Evolutionary conservation across 129 eudicot species (phyloP).

Genomic region (Flaveria ramosissima): DNA sequence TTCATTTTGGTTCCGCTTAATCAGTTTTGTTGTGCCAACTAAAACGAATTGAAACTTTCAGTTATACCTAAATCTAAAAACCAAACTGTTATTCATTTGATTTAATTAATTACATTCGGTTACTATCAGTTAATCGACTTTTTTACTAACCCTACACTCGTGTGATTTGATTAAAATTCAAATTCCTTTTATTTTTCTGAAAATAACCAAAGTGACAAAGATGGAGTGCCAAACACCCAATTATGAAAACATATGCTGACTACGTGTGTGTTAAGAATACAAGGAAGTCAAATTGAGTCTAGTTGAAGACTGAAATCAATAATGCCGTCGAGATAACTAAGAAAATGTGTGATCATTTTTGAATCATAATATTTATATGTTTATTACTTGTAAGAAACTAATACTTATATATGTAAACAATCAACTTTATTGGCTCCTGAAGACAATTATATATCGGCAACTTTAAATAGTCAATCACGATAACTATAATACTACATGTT

Average conservation of each 20-base stretch:
- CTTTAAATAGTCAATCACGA: conserved; percentile 1
- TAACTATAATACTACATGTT: background rate
- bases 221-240: background rate
- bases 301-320: background rate
- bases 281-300: background rate
- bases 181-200: no score
- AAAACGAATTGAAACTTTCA: no score
- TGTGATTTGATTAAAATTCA: no score
- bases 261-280: background rate
- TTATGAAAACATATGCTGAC: background rate
- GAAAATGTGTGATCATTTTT: background rate
- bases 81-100: no score
- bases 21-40: no score
- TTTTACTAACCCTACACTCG: no score
- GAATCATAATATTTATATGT: background rate
- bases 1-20: no score
- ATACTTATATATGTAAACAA: background rate
- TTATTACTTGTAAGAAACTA: background rate
- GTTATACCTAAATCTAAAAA: no score
- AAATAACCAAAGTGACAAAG: background rate
- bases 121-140: no score
- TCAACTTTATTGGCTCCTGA: background rate
- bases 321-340: background rate
- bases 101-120: no score
- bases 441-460: background rate